These are phyloP conservation scores for Monascus ruber DNA, from an alignment of 2,329 filamentous ascomycete species.

Conservation along the genomic window DNA sequence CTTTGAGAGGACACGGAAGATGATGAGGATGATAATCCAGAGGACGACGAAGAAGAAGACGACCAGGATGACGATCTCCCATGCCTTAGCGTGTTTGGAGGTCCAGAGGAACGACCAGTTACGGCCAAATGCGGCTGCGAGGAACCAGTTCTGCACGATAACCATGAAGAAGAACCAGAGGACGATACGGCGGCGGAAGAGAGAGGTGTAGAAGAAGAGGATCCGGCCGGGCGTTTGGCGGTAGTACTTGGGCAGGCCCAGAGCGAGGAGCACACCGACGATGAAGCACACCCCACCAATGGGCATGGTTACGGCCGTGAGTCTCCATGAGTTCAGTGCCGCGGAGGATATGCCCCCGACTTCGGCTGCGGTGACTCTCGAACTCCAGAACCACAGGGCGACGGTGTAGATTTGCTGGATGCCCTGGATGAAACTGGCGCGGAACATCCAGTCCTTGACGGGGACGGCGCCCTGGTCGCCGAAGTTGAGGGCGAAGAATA, in stretches of 20 bases:
- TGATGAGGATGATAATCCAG: conserved; percentile 37
- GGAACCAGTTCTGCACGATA: conserved; percentile 56
- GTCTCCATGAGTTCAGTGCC: conserved; percentile 10
- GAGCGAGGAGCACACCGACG: conserved; percentile 44
- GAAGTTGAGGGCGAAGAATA: conserved; percentile 59
- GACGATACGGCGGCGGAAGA: conserved; percentile 52
- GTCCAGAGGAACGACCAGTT: conserved; percentile 57
- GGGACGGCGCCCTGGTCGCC: conserved; percentile 52
- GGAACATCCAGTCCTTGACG: conserved; percentile 55
- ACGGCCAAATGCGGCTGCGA: conserved; percentile 54
- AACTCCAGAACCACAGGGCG: conserved; percentile 57
- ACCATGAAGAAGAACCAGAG: conserved; percentile 57
- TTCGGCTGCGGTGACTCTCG: conserved; percentile 38
- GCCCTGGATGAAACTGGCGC: conserved; percentile 55
- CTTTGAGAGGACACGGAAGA: conserved; percentile 46
- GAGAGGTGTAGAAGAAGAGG: conserved; percentile 53
- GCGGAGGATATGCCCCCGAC: conserved; percentile 29
- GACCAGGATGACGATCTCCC: conserved; percentile 45
- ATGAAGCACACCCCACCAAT: conserved; percentile 47
- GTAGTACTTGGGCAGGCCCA: conserved; percentile 57
- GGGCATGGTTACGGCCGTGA: conserved; percentile 44
- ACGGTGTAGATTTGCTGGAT: conserved; percentile 56
- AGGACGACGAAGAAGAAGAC: conserved; percentile 40
- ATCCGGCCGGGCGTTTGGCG: conserved; percentile 52
- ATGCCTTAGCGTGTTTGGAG: conserved; percentile 45